Evolutionary conservation across 441 rosid species (phyloP), one percentile per base, ranked within the genome.

Genomic region (Macaranga tanarius): DNA sequence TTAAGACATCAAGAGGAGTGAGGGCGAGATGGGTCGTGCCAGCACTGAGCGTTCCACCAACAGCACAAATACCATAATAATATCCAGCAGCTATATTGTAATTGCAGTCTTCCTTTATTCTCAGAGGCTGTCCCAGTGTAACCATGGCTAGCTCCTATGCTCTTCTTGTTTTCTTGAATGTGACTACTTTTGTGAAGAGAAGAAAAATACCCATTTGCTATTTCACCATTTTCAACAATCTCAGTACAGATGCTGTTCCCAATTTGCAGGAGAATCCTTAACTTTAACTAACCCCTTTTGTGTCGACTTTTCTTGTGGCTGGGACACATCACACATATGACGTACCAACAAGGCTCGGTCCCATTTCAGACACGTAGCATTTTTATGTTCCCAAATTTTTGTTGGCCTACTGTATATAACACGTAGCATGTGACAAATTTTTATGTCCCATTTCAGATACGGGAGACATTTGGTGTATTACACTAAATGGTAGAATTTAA

Each of bases 1-100:
- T 88, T 56, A 92, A 80, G 65, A 92, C 93, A 77, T 90, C 93
- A 54, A 90, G 89, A 77, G 97, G 97, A 31, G 95, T 90, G 17
- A 89, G 67, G 50, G 80, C 92, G 17, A 89, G 80, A 80, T 89
- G 97, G 23, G 91, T 79, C 5, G 89, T 79, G 58, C 92, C 96
- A 10, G 97, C 91, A 72, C 95, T 87, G 75, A 92, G 85, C 95
- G 89, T 90, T 40, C 95, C 95, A 72, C 90, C 87, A 66, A 79
- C 71, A 13, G 91, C 79, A 45, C 94, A 91, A 52, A 91, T 72
- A 17, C 85, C 68, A 58, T 84, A 88, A 50, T 85, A 87, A 50
- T 83, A 86, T 70, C 88, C 83, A 34, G 79, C 60, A 7, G 54
- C 47, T 25, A 34, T 75, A 69, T 20, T 55, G 28, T 55, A 55